These are phyloP conservation scores for Schizochytrium sp. DNA, from an alignment of 108 stramenopile species.

Conservation along the genomic window DNA sequence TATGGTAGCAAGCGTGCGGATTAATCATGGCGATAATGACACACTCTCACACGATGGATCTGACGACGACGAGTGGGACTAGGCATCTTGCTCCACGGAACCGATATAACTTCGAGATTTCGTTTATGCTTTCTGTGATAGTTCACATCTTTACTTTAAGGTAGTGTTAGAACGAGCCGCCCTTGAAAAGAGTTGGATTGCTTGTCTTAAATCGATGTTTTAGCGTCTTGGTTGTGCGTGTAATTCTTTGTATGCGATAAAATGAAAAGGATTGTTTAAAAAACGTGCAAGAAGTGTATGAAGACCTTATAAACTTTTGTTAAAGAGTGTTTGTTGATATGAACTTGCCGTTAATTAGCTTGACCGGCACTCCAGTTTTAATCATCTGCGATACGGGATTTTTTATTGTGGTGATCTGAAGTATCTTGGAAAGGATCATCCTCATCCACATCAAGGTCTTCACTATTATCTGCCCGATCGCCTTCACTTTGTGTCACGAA, in stretches of 20 bases:
- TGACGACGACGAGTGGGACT: background rate
- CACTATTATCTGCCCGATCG: background rate
- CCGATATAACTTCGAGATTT: background rate
- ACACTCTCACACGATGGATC: background rate
- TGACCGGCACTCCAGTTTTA: no score
- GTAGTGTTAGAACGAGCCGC: background rate
- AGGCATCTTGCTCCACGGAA: background rate
- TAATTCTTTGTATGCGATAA: no score
- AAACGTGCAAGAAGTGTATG: no score
- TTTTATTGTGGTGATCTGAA: no score
- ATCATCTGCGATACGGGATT: no score
- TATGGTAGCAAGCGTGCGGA: background rate
- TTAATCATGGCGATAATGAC: background rate
- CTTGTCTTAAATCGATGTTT: background rate
- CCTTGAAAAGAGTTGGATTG: background rate
- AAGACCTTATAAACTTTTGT: no score
- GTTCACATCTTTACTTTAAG: background rate
- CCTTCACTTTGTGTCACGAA: background rate
- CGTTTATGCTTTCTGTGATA: background rate
- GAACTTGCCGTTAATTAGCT: no score
- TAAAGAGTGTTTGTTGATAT: no score
- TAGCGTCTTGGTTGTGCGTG: background rate
- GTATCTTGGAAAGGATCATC: background rate
- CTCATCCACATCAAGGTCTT: background rate
- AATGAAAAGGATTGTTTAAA: no score